Conservation (phyloP, 192 early-diverging fungal genomes). For the Phlyctochytrium planicorne region DNA sequence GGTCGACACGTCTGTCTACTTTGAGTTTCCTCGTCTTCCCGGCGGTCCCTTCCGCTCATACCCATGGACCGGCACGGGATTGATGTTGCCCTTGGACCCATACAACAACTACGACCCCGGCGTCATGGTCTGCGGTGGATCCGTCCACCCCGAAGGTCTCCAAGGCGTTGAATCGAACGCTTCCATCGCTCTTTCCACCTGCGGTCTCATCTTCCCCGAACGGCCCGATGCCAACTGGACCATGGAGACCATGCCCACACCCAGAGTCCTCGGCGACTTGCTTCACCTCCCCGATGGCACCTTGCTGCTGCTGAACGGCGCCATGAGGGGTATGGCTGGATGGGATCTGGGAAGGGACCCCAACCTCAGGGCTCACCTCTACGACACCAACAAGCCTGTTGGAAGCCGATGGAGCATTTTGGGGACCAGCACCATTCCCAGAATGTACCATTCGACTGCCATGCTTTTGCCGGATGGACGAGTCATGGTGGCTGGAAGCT, state of each 20-base stretch:
- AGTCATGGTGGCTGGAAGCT: constrained; percentile 60
- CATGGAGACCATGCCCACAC: constrained; percentile 28
- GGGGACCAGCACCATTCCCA: constrained; percentile 51
- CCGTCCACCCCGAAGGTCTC: neutral
- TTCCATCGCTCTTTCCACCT: constrained; percentile 11
- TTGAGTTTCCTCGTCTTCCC: constrained; percentile 29
- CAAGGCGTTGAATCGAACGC: constrained; percentile 5
- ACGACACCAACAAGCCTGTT: constrained; percentile 43
- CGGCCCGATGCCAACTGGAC: constrained; percentile 21
- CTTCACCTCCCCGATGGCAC: constrained; percentile 49
- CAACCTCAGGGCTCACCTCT: constrained; percentile 50
- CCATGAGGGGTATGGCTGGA: constrained; percentile 22
- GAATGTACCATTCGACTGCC: constrained; percentile 61
- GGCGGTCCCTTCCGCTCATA: constrained; percentile 33
- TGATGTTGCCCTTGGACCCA: constrained; percentile 55
- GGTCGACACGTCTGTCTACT: constrained; percentile 6
- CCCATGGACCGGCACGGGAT: constrained; percentile 53
- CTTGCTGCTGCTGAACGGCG: constrained; percentile 57
- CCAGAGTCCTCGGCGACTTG: constrained; percentile 22
- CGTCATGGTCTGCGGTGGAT: constrained; percentile 62
- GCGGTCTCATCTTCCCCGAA: constrained; percentile 13
- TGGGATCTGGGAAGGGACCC: constrained; percentile 32
- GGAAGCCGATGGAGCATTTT: constrained; percentile 43
- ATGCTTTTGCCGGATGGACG: constrained; percentile 52
- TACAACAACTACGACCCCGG: constrained; percentile 54